Evolutionary conservation across 768 basidiomycete species (phyloP).

Genomic region (Tylopilus rubrobrunneus): DNA sequence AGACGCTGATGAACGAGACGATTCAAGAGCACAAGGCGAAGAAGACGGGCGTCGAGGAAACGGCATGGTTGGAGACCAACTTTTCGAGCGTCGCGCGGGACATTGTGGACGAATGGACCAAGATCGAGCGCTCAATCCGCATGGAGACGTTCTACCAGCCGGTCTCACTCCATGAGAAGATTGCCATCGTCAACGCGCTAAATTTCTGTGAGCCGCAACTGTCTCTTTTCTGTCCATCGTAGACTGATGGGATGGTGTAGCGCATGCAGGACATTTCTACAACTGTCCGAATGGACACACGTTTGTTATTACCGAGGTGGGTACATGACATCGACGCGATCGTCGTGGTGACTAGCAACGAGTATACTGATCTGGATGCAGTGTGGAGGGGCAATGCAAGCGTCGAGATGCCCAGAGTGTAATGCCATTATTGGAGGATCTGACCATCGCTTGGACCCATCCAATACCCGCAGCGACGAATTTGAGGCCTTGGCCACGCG

Average conservation of each 20-base stretch:
- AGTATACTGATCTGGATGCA: conserved; percentile 20
- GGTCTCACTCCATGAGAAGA: conserved; percentile 51
- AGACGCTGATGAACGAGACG: conserved; percentile 1
- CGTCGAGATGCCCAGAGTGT: conserved; percentile 54
- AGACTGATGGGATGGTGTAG: conserved; percentile 17
- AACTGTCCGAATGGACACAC: conserved; percentile 58
- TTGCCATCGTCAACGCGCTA: conserved; percentile 47
- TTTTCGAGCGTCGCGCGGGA: conserved; percentile 35
- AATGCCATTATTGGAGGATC: conserved; percentile 49
- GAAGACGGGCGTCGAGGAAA: conserved; percentile 23
- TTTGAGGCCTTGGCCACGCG: too few relatives aligned
- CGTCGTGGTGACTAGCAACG: not conserved
- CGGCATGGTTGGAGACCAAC: conserved; percentile 41
- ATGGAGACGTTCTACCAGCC: conserved; percentile 46
- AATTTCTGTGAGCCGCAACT: conserved; percentile 38
- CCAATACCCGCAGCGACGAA: too few relatives aligned
- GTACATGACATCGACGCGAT: not conserved
- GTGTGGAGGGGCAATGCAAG: conserved; percentile 58
- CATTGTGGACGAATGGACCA: conserved; percentile 47
- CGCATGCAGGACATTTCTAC: conserved; percentile 44
- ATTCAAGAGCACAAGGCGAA: conserved; percentile 12
- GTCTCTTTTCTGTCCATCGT: not conserved
- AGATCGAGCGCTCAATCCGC: conserved; percentile 37
- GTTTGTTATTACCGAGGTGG: conserved; percentile 56
- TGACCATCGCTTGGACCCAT: conserved; percentile 27